phyloP scores from a whole-genome alignment of 2,329 filamentous ascomycete species.

The Calonectria honghensis region DNA sequence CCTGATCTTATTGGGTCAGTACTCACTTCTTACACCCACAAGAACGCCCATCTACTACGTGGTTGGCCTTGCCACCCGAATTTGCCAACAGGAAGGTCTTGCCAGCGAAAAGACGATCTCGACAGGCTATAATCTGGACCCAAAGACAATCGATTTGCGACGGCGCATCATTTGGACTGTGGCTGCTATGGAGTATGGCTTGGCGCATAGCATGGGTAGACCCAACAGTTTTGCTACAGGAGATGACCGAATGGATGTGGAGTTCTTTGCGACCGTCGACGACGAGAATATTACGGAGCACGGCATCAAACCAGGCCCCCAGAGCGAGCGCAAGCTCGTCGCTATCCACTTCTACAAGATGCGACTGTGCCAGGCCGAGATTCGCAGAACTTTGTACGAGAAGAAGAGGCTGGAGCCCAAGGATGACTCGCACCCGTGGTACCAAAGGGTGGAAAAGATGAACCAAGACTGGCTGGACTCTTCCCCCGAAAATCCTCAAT shows the following conservation, averaged over 20 bases:
- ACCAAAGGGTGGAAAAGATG: conserved; percentile 84
- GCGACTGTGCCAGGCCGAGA: conserved; percentile 90
- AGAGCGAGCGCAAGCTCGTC: conserved; percentile 88
- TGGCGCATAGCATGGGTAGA: conserved; percentile 91
- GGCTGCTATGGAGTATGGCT: conserved; percentile 89
- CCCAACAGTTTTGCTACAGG: conserved; percentile 89
- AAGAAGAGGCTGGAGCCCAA: conserved; percentile 85
- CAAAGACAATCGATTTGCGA: conserved; percentile 90
- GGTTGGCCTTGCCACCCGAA: conserved; percentile 88
- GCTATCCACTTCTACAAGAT: conserved; percentile 96
- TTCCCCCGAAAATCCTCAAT: conserved; percentile 80
- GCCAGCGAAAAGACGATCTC: conserved; percentile 92
- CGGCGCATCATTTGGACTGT: conserved; percentile 92
- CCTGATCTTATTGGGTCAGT: conserved; percentile 89
- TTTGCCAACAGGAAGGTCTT: conserved; percentile 92
- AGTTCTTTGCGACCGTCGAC: conserved; percentile 87
- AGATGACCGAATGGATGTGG: conserved; percentile 88
- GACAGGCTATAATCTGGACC: conserved; percentile 77
- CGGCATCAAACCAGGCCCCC: conserved; percentile 83
- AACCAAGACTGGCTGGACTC: conserved; percentile 86
- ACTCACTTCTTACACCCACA: conserved; percentile 94
- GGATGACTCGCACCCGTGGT: conserved; percentile 91
- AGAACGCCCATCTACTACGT: conserved; percentile 95
- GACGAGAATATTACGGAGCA: conserved; percentile 88
- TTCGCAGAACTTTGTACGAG: conserved; percentile 89